phyloP scores from a whole-genome alignment of 345 rosid genomes.

The Syzygium grande region DNA sequence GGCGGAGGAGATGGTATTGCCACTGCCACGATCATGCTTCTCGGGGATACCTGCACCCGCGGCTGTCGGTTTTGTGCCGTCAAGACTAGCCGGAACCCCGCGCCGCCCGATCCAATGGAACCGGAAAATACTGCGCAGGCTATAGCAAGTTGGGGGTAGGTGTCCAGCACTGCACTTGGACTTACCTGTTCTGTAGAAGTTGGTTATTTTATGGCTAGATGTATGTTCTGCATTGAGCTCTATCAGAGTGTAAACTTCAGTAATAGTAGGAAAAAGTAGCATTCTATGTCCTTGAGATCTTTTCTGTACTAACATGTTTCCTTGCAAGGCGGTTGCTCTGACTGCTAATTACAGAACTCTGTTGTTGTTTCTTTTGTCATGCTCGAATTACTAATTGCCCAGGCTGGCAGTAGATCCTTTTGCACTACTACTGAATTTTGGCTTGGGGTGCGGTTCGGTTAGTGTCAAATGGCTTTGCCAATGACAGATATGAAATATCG shows the following conservation, averaged over 20 bases:
- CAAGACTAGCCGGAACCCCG: constrained; percentile 87
- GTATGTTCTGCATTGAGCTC: not conserved
- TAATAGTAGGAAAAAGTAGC: not conserved
- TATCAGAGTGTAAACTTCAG: not conserved
- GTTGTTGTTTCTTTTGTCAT: not conserved
- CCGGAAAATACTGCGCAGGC: constrained; percentile 92
- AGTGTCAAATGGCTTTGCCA: not conserved
- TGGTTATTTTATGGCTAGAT: not conserved
- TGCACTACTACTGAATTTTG: not conserved
- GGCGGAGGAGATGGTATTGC: constrained; percentile 97
- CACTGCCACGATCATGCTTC: constrained; percentile 93
- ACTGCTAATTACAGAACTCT: not conserved
- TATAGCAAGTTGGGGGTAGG: constrained; percentile 89
- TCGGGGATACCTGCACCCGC: constrained; percentile 97
- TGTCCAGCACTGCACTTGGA: not conserved
- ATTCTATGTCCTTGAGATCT: not conserved
- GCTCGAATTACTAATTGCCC: not conserved
- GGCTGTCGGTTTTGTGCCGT: constrained; percentile 99
- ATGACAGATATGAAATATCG: not conserved
- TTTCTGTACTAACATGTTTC: not conserved
- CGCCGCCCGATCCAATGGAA: constrained; percentile 92
- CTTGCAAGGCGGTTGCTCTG: not conserved
- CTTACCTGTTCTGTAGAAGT: not conserved
- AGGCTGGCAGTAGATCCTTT: not conserved
- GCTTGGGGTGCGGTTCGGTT: not conserved